Conservation (phyloP, 148 eudicot genomes). For the Fagopyrum tataricum region DNA sequence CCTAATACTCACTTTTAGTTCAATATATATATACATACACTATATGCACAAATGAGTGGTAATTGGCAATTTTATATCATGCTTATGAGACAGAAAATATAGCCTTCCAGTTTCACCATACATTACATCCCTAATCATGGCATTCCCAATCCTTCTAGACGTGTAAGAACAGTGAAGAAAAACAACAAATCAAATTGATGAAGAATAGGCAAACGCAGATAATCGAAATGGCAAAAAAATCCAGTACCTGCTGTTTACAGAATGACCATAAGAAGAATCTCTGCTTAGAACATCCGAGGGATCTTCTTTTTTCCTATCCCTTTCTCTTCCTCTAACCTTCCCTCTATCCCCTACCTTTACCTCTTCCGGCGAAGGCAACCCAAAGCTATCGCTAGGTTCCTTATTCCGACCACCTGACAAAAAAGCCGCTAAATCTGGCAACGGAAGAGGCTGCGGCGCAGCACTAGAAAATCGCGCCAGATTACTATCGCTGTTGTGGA, state of each 20-base stretch:
- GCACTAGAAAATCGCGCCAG: conserved; percentile 25
- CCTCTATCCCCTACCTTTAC: background rate
- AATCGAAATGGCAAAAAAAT: background rate
- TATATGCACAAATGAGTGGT: background rate
- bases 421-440: conserved; percentile 34
- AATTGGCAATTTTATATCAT: background rate
- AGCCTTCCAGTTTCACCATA: background rate
- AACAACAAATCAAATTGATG: background rate
- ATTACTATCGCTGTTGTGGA: conserved; percentile 1
- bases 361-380: conserved; percentile 7
- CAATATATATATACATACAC: background rate
- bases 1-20: background rate
- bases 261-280: background rate
- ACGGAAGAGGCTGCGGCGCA: conserved; percentile 53
- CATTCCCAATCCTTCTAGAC: background rate
- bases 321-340: conserved; percentile 4
- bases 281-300: background rate
- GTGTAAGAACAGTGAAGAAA: background rate
- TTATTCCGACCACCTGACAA: conserved; percentile 14
- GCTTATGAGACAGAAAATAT: background rate
- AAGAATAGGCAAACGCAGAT: background rate
- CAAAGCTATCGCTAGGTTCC: background rate
- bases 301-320: background rate
- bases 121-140: background rate
- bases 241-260: background rate